Base-by-base conservation (phyloP, 2,329 filamentous ascomycete genomes). In the Pyrenochaeta sp. region DNA sequence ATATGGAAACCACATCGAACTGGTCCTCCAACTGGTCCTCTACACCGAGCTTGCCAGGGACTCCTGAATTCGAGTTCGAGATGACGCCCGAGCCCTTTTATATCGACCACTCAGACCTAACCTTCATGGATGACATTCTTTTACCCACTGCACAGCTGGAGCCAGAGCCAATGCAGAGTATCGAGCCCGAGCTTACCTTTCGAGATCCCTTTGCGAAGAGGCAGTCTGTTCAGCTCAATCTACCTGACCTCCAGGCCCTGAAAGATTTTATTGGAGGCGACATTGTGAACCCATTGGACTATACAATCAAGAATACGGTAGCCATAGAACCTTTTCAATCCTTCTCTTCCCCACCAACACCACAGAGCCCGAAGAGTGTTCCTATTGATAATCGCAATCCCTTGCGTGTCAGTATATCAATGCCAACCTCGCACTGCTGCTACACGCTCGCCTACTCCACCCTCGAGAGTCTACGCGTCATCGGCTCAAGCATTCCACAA, bases 391-490 rank as follows among this genome's bases (percentile, higher is more conserved):
- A 42, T 18, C 51, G 60, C 15, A 64, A 59, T 41, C 51, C 60
- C 7, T 52, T 67, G 18, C 57, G 52, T 23, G 50, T 60, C 27
- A 61, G 54, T 37, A 52, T 65, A 44, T 45, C 61, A 2, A 62
- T 68, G 47, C 63, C 64, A 3, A 60, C 49, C 12, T 63, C 63
- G 18, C 69, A 73, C 51, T 67, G 63, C 61, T 73, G 70, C 58
- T 69, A 68, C 48, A 61, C 54, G 2, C 55, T 68, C 29, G 69
- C 71, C 18, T 68, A 69, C 51, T 65, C 67, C 12, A 70, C 67
- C 0, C 64, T 74, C 35, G 67, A 72, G 46, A 68, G 60, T 35
- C 64, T 74, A n/a, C 60, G 60, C 47, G 59, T 68, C 51, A 59
- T 61, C 32, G 57, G 59, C 37, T 49, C 65, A n/a, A 46, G 66